Percentiles rank a stretch among this genome's conserved stretches.
These are phyloP conservation scores for Tolypocladium tundrense DNA, from an alignment of 2,329 filamentous ascomycete genomes.

Conservation along the genomic window DNA sequence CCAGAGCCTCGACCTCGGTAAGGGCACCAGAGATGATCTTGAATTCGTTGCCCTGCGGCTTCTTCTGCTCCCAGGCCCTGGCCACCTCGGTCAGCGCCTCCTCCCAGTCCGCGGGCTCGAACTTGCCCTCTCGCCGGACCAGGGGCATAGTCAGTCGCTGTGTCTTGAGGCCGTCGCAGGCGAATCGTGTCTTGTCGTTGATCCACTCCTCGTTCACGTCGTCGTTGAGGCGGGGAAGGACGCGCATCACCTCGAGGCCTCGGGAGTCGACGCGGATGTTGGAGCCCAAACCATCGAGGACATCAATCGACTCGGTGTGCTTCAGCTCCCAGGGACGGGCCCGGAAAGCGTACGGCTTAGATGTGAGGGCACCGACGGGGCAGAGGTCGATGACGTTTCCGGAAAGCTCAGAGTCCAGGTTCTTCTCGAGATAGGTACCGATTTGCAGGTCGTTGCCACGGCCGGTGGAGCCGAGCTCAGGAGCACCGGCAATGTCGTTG, in stretches of 20 bases:
- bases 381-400: constrained; percentile 97
- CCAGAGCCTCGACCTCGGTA: constrained; percentile 83
- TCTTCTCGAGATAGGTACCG: constrained; percentile 92
- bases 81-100: constrained; percentile 84
- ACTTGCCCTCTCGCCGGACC: constrained; percentile 79
- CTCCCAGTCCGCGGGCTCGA: constrained; percentile 90
- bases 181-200: constrained; percentile 95
- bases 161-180: constrained; percentile 92
- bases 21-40: constrained; percentile 89
- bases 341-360: constrained; percentile 96
- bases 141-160: constrained; percentile 90
- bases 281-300: constrained; percentile 84
- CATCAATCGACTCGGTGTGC: constrained; percentile 91
- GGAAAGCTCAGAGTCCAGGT: constrained; percentile 87
- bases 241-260: constrained; percentile 91
- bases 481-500: constrained; percentile 92
- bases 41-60: constrained; percentile 86
- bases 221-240: constrained; percentile 87
- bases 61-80: constrained; percentile 66
- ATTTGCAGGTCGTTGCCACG: constrained; percentile 97
- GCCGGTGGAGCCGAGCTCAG: constrained; percentile 87
- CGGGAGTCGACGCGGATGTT: constrained; percentile 91
- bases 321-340: constrained; percentile 95
- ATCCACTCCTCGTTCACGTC: constrained; percentile 99
- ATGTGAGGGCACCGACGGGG: constrained; percentile 90